These are phyloP conservation scores for Iris macrosiphon DNA, from an alignment of 106 monocot genomes.

Conservation along the genomic window DNA sequence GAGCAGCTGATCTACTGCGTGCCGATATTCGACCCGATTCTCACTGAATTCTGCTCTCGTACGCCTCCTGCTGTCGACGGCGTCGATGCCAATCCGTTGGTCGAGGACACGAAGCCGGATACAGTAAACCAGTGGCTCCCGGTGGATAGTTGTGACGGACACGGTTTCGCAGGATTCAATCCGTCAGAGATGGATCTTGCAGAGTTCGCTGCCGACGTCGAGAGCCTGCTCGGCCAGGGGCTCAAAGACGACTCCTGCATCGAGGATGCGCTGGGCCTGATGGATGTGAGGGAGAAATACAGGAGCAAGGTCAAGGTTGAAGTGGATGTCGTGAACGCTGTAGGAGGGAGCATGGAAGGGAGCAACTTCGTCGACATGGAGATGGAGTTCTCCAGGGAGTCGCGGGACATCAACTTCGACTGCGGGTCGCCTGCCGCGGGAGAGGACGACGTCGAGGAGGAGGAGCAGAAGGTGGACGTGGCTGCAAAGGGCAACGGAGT, in stretches of 20 bases:
- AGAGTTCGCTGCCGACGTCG: constrained; percentile 56
- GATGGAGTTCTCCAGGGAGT: constrained; percentile 5
- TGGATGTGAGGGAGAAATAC: constrained; percentile 8
- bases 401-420: constrained; percentile 19
- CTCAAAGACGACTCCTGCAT: constrained; percentile 31
- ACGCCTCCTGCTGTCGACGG: constrained; percentile 3
- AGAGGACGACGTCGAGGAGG: not conserved
- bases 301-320: constrained; percentile 17
- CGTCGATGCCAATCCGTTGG: constrained; percentile 5
- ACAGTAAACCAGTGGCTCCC: not conserved
- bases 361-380: not conserved
- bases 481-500: not conserved
- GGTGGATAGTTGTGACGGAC: constrained; percentile 1
- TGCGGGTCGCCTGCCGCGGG: not conserved
- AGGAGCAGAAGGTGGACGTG: not conserved
- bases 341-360: not conserved
- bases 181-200: constrained; percentile 42
- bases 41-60: constrained; percentile 37
- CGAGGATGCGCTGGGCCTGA: constrained; percentile 22
- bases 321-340: not conserved
- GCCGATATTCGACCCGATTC: constrained; percentile 51
- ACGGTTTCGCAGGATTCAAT: constrained; percentile 22
- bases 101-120: not conserved
- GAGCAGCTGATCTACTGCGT: constrained; percentile 63
- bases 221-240: constrained; percentile 45